Conservation (phyloP, 2,329 filamentous ascomycete species). For the Diaporthe amygdali region DNA sequence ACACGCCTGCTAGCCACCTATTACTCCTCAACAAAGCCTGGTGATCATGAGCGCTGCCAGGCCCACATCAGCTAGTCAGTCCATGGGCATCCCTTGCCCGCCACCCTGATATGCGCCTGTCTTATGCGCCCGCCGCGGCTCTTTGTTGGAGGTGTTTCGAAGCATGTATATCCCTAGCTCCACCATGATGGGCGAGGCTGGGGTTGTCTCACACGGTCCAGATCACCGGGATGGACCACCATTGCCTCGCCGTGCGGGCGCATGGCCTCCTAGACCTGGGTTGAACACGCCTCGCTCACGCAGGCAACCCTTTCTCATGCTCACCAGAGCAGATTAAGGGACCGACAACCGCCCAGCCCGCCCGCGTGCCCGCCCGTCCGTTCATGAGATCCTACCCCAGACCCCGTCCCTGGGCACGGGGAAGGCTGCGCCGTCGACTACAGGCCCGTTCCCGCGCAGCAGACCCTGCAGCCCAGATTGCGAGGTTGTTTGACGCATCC, state of each 20-base stretch:
- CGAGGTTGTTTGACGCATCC: background rate
- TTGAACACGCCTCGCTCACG: no score
- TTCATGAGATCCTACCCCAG: background rate
- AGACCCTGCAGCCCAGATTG: background rate
- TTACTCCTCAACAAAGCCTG: background rate
- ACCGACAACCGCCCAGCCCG: background rate
- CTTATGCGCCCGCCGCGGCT: background rate
- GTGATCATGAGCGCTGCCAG: background rate
- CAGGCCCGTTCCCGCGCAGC: background rate
- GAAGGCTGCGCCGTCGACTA: background rate
- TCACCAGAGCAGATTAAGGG: no score
- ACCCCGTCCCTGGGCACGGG: background rate
- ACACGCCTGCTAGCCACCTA: no score
- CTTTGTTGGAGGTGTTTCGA: conserved; percentile 5
- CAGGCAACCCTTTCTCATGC: background rate
- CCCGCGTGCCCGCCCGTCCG: background rate
- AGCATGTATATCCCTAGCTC: background rate
- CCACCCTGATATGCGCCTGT: background rate
- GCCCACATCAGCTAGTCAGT: no score
- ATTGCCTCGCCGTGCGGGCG: background rate
- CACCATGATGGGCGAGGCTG: background rate
- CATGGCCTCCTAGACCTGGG: no score
- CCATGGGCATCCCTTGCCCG: background rate
- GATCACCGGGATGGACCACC: background rate
- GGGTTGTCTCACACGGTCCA: background rate